phyloP scores from a whole-genome alignment of 2,329 filamentous ascomycete species.

The Colletotrichum karsti region DNA sequence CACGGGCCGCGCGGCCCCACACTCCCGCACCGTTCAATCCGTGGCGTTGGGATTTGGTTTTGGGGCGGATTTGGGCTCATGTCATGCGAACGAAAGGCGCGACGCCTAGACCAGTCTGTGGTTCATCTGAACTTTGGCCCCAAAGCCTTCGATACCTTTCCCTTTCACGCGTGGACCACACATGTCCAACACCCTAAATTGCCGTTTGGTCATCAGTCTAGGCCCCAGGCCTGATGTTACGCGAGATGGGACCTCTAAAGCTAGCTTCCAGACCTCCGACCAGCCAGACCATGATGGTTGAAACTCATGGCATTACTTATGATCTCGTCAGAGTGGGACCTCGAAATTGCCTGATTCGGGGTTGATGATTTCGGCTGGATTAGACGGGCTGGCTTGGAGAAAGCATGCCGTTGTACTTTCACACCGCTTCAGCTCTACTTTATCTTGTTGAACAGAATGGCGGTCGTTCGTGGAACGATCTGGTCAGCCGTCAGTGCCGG shows the following conservation, averaged over 20 bases:
- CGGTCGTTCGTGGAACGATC: background rate
- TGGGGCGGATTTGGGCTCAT: background rate
- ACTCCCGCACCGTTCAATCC: background rate
- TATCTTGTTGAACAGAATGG: background rate
- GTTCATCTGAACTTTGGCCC: constrained; percentile 3
- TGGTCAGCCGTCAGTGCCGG: background rate
- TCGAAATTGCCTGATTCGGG: constrained; percentile 2
- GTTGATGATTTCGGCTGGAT: background rate
- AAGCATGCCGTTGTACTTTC: background rate
- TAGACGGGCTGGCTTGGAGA: background rate
- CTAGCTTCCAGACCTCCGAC: background rate
- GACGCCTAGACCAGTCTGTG: background rate
- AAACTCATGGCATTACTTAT: background rate
- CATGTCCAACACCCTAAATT: background rate
- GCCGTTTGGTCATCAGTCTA: background rate
- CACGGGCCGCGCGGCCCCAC: constrained; percentile 1
- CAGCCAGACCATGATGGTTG: background rate
- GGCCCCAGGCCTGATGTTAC: background rate
- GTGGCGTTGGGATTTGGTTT: background rate
- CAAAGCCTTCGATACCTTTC: background rate
- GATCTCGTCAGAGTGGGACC: background rate
- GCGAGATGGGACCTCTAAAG: background rate
- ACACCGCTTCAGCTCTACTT: background rate
- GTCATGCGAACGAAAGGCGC: background rate
- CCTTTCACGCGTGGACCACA: background rate